A percentile compares a stretch with the other conserved stretches of the same genome.
Conservation (phyloP, 2,329 filamentous ascomycete genomes). For the Aspergillus hortae region DNA sequence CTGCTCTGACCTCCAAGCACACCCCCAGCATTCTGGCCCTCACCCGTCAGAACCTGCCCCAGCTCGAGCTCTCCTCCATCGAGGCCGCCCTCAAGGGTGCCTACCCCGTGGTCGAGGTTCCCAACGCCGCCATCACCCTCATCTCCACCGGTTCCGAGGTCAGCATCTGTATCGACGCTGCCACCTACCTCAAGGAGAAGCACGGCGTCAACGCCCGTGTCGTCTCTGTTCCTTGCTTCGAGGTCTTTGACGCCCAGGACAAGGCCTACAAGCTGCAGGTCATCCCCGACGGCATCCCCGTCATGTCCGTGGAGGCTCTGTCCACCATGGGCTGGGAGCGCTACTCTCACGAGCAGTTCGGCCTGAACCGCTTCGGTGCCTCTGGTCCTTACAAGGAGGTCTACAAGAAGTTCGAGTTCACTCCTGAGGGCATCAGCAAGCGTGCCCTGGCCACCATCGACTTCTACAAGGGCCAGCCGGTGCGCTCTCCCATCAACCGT, state of each 20-base stretch:
- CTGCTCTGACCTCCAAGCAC: constrained; percentile 81
- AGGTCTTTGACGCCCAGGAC: constrained; percentile 89
- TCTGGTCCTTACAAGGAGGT: constrained; percentile 97
- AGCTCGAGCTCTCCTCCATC: constrained; percentile 90
- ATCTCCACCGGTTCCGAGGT: constrained; percentile 97
- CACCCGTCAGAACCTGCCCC: constrained; percentile 96
- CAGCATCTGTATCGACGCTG: constrained; percentile 85
- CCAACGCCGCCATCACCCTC: constrained; percentile 81
- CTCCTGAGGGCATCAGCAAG: constrained; percentile 93
- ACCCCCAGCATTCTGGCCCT: constrained; percentile 92
- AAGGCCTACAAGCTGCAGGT: constrained; percentile 95
- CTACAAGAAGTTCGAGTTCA: constrained; percentile 99
- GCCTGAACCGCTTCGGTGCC: constrained; percentile 97
- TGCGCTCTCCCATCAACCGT: constrained; percentile 93
- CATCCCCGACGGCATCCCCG: constrained; percentile 89
- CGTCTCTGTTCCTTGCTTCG: constrained; percentile 93
- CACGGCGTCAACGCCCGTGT: constrained; percentile 84
- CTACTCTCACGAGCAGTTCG: constrained; percentile 99
- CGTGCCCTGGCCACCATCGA: constrained; percentile 86
- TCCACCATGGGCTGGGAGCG: constrained; percentile 97
- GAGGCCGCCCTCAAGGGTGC: constrained; percentile 91
- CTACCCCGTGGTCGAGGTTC: constrained; percentile 81
- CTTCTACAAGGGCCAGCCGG: constrained; percentile 95
- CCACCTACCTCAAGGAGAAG: constrained; percentile 86
- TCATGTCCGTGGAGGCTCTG: constrained; percentile 94